phyloP scores from a whole-genome alignment of 1,284 basidiomycete genomes.

The Trametes versicolor region DNA sequence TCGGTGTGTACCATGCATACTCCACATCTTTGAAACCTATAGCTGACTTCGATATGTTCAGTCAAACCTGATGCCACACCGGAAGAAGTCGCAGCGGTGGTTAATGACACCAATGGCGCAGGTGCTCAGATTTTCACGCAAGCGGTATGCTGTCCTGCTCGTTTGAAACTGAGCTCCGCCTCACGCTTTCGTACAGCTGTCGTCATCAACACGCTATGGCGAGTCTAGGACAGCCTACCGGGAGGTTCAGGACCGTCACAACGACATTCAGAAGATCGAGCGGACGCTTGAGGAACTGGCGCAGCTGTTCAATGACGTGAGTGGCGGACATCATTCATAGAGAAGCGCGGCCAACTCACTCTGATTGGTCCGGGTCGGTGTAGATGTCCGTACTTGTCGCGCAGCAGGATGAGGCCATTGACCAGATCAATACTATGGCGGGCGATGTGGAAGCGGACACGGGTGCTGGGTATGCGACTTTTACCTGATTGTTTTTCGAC shows the following conservation, averaged over 20 bases:
- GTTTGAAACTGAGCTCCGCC: background rate
- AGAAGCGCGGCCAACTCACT: background rate
- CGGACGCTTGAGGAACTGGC: constrained; percentile 88
- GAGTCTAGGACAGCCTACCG: constrained; percentile 87
- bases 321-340: constrained; percentile 29
- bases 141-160: constrained; percentile 65
- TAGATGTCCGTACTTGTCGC: constrained; percentile 84
- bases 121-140: constrained; percentile 86
- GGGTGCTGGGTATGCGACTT: constrained; percentile 67
- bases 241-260: constrained; percentile 92
- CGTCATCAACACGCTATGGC: constrained; percentile 83
- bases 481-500: background rate
- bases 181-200: constrained; percentile 51
- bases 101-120: constrained; percentile 69
- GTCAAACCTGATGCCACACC: constrained; percentile 92
- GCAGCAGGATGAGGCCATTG: constrained; percentile 83
- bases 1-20: constrained; percentile 59
- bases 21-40: background rate
- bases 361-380: background rate
- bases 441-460: constrained; percentile 73
- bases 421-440: constrained; percentile 71
- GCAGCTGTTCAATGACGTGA: constrained; percentile 86
- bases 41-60: constrained; percentile 36
- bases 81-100: constrained; percentile 84
- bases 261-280: constrained; percentile 90